Conservation (phyloP, 768 basidiomycete species). For the Daedalea quercina region DNA sequence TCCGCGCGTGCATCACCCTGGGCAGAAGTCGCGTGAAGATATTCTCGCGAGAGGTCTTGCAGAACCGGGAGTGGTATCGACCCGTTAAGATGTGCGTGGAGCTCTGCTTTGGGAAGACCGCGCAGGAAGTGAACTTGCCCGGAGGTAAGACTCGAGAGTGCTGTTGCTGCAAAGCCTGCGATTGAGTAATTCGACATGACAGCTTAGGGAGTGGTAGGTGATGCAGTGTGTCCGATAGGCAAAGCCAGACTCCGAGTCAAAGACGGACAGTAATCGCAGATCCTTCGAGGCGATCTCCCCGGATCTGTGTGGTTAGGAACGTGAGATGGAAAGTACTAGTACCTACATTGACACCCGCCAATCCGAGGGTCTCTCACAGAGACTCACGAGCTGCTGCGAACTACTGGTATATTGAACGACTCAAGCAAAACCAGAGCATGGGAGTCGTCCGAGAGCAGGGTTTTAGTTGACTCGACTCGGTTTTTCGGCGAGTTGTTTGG, state of each 20-base stretch:
- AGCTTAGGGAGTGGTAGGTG: not conserved
- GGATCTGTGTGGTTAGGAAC: not conserved
- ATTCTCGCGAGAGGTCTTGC: slow-evolving; percentile 51
- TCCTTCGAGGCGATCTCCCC: too few species aligned
- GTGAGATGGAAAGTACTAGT: too few species aligned
- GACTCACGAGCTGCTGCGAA: too few species aligned
- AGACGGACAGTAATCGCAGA: not conserved
- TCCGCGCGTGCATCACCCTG: slow-evolving; percentile 5
- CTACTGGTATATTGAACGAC: too few species aligned
- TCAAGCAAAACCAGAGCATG: too few species aligned
- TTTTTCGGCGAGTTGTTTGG: too few species aligned
- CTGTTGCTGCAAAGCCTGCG: slow-evolving; percentile 34
- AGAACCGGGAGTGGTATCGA: slow-evolving; percentile 67
- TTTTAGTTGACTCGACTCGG: too few species aligned
- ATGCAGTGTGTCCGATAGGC: not conserved
- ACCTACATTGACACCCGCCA: too few species aligned
- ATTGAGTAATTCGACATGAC: slow-evolving; percentile 1
- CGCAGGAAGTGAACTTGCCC: slow-evolving; percentile 55
- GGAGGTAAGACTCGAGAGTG: slow-evolving; percentile 45
- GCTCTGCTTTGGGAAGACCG: slow-evolving; percentile 70
- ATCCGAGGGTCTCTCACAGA: too few species aligned
- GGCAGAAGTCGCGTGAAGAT: slow-evolving; percentile 1
- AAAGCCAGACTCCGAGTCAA: too few species aligned
- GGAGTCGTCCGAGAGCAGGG: too few species aligned
- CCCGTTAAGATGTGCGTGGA: slow-evolving; percentile 83